Conservation (phyloP, 2,329 filamentous ascomycete genomes). For the Nemania sp. region DNA sequence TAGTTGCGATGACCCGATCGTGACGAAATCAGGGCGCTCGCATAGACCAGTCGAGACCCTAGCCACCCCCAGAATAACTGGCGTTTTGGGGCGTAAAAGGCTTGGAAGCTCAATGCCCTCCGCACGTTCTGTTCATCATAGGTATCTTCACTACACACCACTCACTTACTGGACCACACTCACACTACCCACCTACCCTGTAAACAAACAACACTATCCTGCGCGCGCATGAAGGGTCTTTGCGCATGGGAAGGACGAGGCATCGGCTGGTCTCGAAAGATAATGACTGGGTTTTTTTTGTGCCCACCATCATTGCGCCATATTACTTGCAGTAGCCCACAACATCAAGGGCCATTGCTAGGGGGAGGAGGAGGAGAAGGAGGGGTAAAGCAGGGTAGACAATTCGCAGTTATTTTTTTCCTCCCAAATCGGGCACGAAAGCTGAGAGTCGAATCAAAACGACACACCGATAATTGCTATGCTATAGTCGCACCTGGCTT, state of each 20-base stretch:
- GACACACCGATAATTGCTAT: constrained; percentile 2
- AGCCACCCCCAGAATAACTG: neutral
- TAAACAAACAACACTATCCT: neutral
- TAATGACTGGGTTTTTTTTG: neutral
- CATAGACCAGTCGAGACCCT: constrained; percentile 23
- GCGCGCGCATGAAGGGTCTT: neutral
- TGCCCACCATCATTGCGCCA: constrained; percentile 23
- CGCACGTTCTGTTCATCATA: too few species aligned
- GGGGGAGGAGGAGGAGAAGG: constrained; percentile 2
- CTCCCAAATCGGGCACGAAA: neutral
- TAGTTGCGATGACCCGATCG: constrained; percentile 5
- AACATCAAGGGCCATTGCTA: constrained; percentile 17
- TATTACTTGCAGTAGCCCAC: constrained; percentile 27
- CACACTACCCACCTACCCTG: neutral
- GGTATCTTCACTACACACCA: too few species aligned
- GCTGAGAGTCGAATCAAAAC: neutral
- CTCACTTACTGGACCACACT: too few species aligned
- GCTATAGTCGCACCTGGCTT: neutral
- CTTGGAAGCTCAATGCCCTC: neutral
- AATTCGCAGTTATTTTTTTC: neutral
- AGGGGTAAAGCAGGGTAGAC: neutral
- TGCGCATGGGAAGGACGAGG: neutral
- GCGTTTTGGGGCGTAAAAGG: constrained; percentile 9
- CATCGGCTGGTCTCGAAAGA: neutral
- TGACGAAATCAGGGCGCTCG: constrained; percentile 8